These are phyloP conservation scores for Phytophthora kernoviae DNA, from an alignment of 352 stramenopile species.

Conservation along the genomic window DNA sequence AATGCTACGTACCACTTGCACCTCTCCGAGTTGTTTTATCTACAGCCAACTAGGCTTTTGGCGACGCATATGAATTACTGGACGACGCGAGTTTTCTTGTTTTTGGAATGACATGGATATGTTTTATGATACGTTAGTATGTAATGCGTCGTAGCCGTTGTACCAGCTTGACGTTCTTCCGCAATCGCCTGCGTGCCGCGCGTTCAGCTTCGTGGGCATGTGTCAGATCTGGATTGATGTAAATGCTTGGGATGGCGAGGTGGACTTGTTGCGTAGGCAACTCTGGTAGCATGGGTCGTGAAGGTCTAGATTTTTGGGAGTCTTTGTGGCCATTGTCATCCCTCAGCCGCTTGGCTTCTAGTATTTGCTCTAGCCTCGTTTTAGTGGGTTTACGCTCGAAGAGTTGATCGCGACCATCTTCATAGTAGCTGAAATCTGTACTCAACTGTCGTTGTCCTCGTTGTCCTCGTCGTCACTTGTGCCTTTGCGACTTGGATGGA, in stretches of 20 bases:
- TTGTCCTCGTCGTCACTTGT: slow-evolving; percentile 13
- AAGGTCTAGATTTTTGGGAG: slow-evolving; percentile 17
- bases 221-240: slow-evolving; percentile 55
- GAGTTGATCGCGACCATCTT: slow-evolving; percentile 8
- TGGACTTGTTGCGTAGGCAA: slow-evolving; percentile 41
- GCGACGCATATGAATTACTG: neutral
- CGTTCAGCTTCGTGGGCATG: slow-evolving; percentile 43
- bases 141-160: slow-evolving; percentile 54
- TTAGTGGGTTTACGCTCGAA: slow-evolving; percentile 21
- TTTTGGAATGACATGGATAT: slow-evolving; percentile 1
- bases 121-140: slow-evolving; percentile 23
- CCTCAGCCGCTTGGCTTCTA: slow-evolving; percentile 18
- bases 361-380: slow-evolving; percentile 22
- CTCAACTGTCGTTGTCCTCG: slow-evolving; percentile 20
- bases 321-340: slow-evolving; percentile 20
- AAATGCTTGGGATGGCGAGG: slow-evolving; percentile 61
- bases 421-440: slow-evolving; percentile 10
- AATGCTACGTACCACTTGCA: no score
- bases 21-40: no score
- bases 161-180: slow-evolving; percentile 47
- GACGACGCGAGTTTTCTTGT: neutral
- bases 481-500: slow-evolving; percentile 9
- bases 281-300: slow-evolving; percentile 27
- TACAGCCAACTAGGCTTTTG: no score
- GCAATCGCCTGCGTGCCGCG: slow-evolving; percentile 42